Percentiles rank a stretch among this genome's conserved stretches.
These are phyloP conservation scores for Calonectria pteridis DNA, from an alignment of 2,329 filamentous ascomycete genomes.

Conservation along the genomic window DNA sequence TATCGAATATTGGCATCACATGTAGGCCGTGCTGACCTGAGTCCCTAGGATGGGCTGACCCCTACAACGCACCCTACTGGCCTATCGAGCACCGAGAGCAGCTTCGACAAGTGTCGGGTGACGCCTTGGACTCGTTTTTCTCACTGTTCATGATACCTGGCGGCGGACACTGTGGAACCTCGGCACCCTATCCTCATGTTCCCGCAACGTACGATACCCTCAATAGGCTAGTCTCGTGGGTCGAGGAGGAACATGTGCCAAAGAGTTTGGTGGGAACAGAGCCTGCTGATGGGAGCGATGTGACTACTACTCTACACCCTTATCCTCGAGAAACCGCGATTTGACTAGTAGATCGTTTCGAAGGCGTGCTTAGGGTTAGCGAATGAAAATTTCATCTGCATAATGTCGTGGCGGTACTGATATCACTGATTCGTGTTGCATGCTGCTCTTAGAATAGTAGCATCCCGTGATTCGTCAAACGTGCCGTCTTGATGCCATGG, in stretches of 20 bases:
- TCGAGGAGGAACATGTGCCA: neutral
- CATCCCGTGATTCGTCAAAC: too few species aligned
- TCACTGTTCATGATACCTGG: conserved; percentile 16
- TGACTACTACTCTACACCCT: neutral
- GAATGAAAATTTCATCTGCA: neutral
- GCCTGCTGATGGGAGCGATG: neutral
- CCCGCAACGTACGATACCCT: neutral
- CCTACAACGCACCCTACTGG: conserved; percentile 12
- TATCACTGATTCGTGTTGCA: too few species aligned
- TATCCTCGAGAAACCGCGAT: neutral
- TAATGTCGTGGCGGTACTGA: neutral
- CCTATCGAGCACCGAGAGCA: conserved; percentile 6
- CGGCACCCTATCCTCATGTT: neutral
- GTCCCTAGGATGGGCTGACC: conserved; percentile 14
- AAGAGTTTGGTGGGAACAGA: neutral
- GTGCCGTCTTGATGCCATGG: neutral
- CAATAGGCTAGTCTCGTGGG: neutral
- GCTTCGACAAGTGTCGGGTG: neutral
- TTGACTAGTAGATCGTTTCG: neutral
- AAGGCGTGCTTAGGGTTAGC: neutral
- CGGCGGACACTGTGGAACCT: conserved; percentile 10
- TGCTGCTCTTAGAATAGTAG: too few species aligned
- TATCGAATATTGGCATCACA: neutral
- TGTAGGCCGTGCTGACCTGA: neutral
- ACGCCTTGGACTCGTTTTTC: conserved; percentile 5